These are phyloP conservation scores for Leccinum rimulosum DNA, from an alignment of 768 basidiomycete species.

Conservation along the genomic window DNA sequence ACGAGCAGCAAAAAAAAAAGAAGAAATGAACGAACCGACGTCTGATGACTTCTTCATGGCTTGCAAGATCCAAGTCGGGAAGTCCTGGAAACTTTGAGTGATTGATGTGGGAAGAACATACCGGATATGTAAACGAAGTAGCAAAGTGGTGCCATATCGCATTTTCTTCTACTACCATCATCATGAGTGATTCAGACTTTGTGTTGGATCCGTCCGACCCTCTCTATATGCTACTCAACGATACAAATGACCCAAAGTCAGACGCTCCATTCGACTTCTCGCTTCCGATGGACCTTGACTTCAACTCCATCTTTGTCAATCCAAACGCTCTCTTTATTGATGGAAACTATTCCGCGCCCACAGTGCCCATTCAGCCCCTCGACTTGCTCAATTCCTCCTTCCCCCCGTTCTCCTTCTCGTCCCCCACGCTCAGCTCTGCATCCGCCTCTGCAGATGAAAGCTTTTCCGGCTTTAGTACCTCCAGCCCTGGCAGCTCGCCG, in stretches of 20 bases:
- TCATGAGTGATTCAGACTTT: slow-evolving; percentile 37
- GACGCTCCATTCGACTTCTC: slow-evolving; percentile 39
- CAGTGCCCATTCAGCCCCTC: slow-evolving; percentile 28
- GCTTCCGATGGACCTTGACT: slow-evolving; percentile 59
- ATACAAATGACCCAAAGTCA: slow-evolving; percentile 34
- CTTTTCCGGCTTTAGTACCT: slow-evolving; percentile 20
- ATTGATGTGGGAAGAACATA: slow-evolving; percentile 25
- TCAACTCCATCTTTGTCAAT: slow-evolving; percentile 58
- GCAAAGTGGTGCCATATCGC: slow-evolving; percentile 22
- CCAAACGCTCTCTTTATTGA: slow-evolving; percentile 58
- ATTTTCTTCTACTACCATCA: not conserved
- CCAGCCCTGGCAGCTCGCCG: slow-evolving; percentile 28
- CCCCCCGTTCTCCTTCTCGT: slow-evolving; percentile 45
- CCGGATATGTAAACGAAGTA: slow-evolving; percentile 16
- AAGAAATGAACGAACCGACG: slow-evolving; percentile 18
- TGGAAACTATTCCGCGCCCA: slow-evolving; percentile 20
- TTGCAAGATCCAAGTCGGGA: not conserved
- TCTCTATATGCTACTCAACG: slow-evolving; percentile 55
- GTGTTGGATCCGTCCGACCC: slow-evolving; percentile 56
- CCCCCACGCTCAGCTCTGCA: slow-evolving; percentile 31
- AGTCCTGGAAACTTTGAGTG: not conserved
- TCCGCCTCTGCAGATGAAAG: slow-evolving; percentile 33
- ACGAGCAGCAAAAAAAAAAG: too few relatives aligned
- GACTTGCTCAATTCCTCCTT: slow-evolving; percentile 32
- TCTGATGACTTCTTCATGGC: slow-evolving; percentile 15